Evolutionary conservation across 345 rosid species (phyloP), one percentile per base, ranked within the genome.

Genomic region (Psidium guajava): DNA sequence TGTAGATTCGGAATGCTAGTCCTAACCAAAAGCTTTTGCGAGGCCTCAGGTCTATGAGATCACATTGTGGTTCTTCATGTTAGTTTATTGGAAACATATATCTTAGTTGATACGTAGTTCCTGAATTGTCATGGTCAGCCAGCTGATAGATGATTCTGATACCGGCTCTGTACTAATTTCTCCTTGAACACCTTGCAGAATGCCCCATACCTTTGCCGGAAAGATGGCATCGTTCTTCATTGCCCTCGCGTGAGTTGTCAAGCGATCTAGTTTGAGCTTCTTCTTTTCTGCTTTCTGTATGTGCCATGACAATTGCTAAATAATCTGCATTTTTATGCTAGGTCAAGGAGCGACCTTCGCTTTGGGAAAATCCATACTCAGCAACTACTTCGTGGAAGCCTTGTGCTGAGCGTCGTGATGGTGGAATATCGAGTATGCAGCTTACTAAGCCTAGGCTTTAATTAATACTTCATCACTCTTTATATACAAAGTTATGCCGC

Each of bases 361-460:
- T 97, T 1, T 98, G 99, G 99, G 94, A 94, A 88, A 98, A 98
- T 91, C 99, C 99, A 57, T 86, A 86, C 86, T 95, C 99, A 73
- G 94, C 99, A 42, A 98, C 99, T 81, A 96, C 98, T 81, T 98
- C 99, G 69, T 98, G 99, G 99, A 98, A 95, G 91, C 98, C 99
- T 87, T 98, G 99, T 85, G 99, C 99, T 42, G 99, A 96, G 90
- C 97, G 96, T n/a, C 96, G 87, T 27, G 85, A 84, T 87, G 93
- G 93, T 88, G 99, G 96, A 82, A 85, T 95, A 86, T 96, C 98
- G 85, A 96, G 99, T 95, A 77, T 50, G 80, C 49, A 59, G 85
- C 36, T 44, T 83, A 42, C 54, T 83, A 44, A n/a, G 28, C 49
- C 74, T 32, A n/a, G 21, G 28, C 53, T 24, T 83, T 15, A 8